Conservation (phyloP, 2,329 filamentous ascomycete species). For the Ophiocordyceps camponoti-leonardi region DNA sequence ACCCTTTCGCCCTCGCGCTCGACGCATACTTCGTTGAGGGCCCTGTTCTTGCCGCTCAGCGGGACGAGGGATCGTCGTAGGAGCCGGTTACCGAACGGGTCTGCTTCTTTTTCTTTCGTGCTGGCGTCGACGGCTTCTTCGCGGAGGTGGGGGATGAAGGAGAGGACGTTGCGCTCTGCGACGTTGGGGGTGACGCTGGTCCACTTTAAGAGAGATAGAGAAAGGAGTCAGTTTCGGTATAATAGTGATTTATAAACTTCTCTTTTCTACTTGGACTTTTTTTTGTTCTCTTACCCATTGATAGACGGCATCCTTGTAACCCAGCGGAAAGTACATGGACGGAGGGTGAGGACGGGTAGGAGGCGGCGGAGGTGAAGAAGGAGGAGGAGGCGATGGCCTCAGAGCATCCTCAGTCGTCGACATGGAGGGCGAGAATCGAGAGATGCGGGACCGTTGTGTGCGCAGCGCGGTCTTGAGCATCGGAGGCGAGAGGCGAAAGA, state of each 20-base stretch:
- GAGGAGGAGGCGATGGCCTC: conserved; percentile 5
- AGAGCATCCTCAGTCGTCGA: conserved; percentile 14
- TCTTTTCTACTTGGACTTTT: too few species aligned
- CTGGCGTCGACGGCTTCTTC: conserved; percentile 53
- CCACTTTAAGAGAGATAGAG: conserved; percentile 42
- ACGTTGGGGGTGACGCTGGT: conserved; percentile 61
- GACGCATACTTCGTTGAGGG: conserved; percentile 83
- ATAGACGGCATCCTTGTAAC: conserved; percentile 78
- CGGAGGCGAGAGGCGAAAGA: conserved; percentile 3
- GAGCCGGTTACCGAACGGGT: conserved; percentile 69
- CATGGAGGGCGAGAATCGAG: conserved; percentile 16
- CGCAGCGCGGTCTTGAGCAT: conserved; percentile 26
- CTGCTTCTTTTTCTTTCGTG: conserved; percentile 42
- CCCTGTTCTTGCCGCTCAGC: conserved; percentile 70
- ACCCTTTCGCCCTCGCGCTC: conserved; percentile 64
- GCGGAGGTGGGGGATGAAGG: conserved; percentile 68
- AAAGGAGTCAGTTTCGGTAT: too few species aligned
- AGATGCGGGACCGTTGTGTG: conserved; percentile 21
- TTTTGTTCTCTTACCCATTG: conserved; percentile 54
- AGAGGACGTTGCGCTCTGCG: conserved; percentile 79
- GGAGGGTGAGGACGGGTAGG: conserved; percentile 7
- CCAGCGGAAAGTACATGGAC: conserved; percentile 55
- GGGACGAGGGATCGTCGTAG: conserved; percentile 79
- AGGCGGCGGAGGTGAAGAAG: conserved; percentile 9
- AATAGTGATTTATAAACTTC: too few species aligned